These are phyloP conservation scores for Tinospora cordifolia DNA, from an alignment of 164 flowering plant species.

Conservation along the genomic window DNA sequence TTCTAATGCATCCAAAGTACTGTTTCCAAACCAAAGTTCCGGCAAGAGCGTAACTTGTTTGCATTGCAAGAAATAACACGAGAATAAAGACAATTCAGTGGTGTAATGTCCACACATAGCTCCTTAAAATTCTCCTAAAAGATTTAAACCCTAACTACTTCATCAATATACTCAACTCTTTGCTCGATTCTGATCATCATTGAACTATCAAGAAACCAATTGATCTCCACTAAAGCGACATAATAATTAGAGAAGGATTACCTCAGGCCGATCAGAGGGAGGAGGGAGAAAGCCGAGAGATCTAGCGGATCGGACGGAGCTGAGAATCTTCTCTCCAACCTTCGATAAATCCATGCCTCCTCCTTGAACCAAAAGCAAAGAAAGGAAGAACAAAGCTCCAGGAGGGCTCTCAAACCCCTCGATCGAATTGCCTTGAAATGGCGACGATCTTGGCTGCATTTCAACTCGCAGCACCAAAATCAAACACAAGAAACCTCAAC, in stretches of 20 bases:
- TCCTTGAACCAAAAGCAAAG: constrained; percentile 54
- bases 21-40: neutral
- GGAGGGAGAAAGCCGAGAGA: constrained; percentile 79
- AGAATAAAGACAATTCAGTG: neutral
- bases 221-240: neutral
- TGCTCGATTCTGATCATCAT: neutral
- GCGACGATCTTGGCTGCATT: constrained; percentile 44
- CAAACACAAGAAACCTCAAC: constrained; percentile 5
- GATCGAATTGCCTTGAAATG: constrained; percentile 41
- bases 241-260: constrained; percentile 6
- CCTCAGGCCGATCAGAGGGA: constrained; percentile 88
- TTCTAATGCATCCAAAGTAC: too few species aligned
- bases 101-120: neutral
- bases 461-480: constrained; percentile 27
- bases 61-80: neutral
- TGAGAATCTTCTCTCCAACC: constrained; percentile 88
- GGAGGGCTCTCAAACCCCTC: constrained; percentile 46
- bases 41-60: neutral
- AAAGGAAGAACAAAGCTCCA: constrained; percentile 51
- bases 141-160: neutral
- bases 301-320: constrained; percentile 89
- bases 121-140: neutral
- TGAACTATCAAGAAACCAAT: neutral
- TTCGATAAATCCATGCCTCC: constrained; percentile 88
- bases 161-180: neutral